Evolutionary conservation across 2,329 filamentous ascomycete genomes (phyloP), one percentile per base, ranked within the genome.

Genomic region (Clonostachys chloroleuca): DNA sequence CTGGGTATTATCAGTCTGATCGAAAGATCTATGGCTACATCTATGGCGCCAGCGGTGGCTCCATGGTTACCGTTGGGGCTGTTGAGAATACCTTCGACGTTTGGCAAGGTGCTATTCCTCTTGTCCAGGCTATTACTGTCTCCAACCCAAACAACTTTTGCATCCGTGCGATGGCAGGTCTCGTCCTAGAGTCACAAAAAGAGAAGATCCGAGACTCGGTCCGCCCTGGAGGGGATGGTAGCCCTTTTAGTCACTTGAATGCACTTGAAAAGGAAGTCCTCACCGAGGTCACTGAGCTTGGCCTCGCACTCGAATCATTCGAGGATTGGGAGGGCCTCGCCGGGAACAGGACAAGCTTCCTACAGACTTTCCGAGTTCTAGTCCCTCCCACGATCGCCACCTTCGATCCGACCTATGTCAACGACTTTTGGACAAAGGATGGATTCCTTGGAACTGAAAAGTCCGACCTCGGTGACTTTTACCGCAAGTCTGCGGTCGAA

Each of bases 31-130:
- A 54, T 13, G 56, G 56, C 2, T 59, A 59, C 12, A n/a, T 52
- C 9, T 57, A 54, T 16, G 56, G 56, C 6, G 53, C 49, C 1
- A 58, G 56, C 34, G 56, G 56, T 1, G 56, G 56, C 35, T 59
- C 56, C 14, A 39, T 54, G 1, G 41, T 51, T 9, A 49, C 47
- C 14, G 43, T 59, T 9, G 56, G 56, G 2, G 53, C 53, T 10
- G 44, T 48, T 4, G 56, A 59, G 40, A 52, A 54, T 12, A 55
- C 54, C 2, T 16, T 48, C 16, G 56, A 45, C 4, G 48, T 59
- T 35, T 59, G 56, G 56, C 44, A 57, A n/a, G 56, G 56, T 5
- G 49, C 48, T 16, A 52, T 57, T 5, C 36, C 53, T 13, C 36
- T 57, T 6, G 47, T 58, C 3, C 54, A 57, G 40, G 54, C 51